Conservation (phyloP, 352 stramenopile species). For the Phytophthora ohioensis region DNA sequence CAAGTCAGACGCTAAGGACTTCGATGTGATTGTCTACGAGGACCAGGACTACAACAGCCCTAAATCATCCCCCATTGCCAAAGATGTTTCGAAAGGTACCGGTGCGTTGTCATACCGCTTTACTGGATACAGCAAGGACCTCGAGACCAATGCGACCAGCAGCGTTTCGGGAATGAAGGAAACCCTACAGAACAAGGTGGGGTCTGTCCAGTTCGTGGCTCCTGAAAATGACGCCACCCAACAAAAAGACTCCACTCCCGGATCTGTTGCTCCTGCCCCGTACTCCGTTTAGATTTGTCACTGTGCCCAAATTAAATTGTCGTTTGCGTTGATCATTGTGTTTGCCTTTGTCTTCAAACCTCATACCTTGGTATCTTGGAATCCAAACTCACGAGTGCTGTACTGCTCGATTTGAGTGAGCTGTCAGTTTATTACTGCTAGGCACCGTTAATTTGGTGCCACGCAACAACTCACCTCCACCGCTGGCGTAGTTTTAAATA, state of each 20-base stretch:
- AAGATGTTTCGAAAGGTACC: constrained; percentile 12
- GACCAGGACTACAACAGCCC: constrained; percentile 42
- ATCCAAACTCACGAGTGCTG: background rate
- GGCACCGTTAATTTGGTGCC: background rate
- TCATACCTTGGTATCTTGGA: no score
- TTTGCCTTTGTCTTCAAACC: background rate
- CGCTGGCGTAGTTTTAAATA: constrained; percentile 17
- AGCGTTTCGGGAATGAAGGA: constrained; percentile 23
- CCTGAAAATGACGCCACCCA: constrained; percentile 16
- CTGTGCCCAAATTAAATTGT: constrained; percentile 1
- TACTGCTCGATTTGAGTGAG: background rate
- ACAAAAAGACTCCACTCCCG: constrained; percentile 23
- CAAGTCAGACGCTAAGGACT: constrained; percentile 43
- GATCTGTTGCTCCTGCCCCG: constrained; percentile 29
- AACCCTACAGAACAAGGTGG: constrained; percentile 36
- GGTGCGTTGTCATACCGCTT: constrained; percentile 34
- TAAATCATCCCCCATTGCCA: background rate
- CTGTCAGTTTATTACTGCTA: background rate
- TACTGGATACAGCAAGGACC: constrained; percentile 38
- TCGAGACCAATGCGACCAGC: constrained; percentile 25
- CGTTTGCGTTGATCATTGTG: constrained; percentile 3
- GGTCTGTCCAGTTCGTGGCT: constrained; percentile 35
- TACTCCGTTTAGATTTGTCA: constrained; percentile 28
- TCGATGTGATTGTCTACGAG: constrained; percentile 54
- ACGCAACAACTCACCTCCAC: background rate